A percentile compares a stretch with the other conserved stretches of the same genome.
Conservation (phyloP, 345 rosid genomes). For the Cardamine occulta region DNA sequence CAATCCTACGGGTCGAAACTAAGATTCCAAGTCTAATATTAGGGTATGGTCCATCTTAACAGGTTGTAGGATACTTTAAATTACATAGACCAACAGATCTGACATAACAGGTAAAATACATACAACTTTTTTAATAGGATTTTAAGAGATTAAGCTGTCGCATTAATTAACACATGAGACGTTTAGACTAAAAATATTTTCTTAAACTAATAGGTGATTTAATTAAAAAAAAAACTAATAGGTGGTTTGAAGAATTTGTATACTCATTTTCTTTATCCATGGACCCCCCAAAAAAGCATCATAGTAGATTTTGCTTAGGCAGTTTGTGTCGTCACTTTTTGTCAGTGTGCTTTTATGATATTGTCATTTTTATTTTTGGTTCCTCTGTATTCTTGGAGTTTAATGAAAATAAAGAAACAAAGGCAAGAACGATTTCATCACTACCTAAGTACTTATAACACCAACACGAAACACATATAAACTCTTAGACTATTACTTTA, state of each 20-base stretch:
- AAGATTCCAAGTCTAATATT: slow-evolving; percentile 24
- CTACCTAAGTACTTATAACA: slow-evolving; percentile 37
- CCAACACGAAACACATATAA: slow-evolving; percentile 29
- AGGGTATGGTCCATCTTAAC: slow-evolving; percentile 31
- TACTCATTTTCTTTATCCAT: slow-evolving; percentile 9
- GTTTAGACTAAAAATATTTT: not conserved
- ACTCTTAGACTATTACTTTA: slow-evolving; percentile 36
- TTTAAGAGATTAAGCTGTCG: not conserved
- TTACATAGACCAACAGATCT: slow-evolving; percentile 6
- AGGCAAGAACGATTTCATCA: slow-evolving; percentile 41
- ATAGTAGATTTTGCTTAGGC: slow-evolving; percentile 37
- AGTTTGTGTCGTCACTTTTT: slow-evolving; percentile 36
- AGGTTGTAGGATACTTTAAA: slow-evolving; percentile 6
- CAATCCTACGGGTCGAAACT: not conserved
- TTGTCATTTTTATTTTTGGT: slow-evolving; percentile 26
- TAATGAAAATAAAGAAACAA: slow-evolving; percentile 11
- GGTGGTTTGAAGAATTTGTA: slow-evolving; percentile 1
- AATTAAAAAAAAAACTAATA: not conserved
- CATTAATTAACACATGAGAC: not conserved
- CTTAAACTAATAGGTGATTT: not conserved
- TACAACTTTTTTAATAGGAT: not conserved
- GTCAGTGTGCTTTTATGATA: slow-evolving; percentile 40
- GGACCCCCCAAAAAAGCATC: slow-evolving; percentile 25
- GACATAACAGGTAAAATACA: not conserved
- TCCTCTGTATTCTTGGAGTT: slow-evolving; percentile 5